These are phyloP conservation scores for Cladosporium sp. DNA, from an alignment of 2,329 filamentous ascomycete genomes.

Conservation along the genomic window DNA sequence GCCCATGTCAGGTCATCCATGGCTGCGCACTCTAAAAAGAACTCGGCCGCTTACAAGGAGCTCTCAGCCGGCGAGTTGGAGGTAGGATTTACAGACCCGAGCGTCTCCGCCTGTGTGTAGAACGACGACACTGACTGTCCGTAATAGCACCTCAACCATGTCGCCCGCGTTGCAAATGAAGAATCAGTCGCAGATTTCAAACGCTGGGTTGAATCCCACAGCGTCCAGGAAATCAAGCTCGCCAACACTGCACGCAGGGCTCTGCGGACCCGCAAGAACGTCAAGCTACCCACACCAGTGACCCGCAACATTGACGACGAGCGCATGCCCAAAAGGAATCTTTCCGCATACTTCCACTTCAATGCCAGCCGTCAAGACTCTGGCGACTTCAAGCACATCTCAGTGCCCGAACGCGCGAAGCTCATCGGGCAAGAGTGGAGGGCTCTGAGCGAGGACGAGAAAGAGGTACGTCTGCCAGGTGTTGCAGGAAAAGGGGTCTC, in stretches of 20 bases:
- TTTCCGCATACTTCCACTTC: slow-evolving; percentile 47
- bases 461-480: slow-evolving; percentile 43
- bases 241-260: slow-evolving; percentile 59
- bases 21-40: slow-evolving; percentile 40
- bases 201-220: slow-evolving; percentile 57
- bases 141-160: slow-evolving; percentile 54
- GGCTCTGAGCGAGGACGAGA: slow-evolving; percentile 46
- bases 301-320: slow-evolving; percentile 53
- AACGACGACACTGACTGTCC: slow-evolving; percentile 12
- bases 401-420: slow-evolving; percentile 40
- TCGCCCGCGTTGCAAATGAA: slow-evolving; percentile 49
- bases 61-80: slow-evolving; percentile 47
- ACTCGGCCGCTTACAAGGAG: slow-evolving; percentile 48
- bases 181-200: slow-evolving; percentile 48
- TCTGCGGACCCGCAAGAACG: slow-evolving; percentile 32
- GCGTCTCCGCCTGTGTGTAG: not conserved
- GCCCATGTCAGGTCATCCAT: not conserved
- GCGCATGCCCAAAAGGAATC: slow-evolving; percentile 50
- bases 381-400: slow-evolving; percentile 54
- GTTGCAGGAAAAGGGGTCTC: not conserved
- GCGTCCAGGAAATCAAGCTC: slow-evolving; percentile 56
- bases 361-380: slow-evolving; percentile 44
- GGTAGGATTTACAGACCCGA: slow-evolving; percentile 34
- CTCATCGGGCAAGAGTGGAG: slow-evolving; percentile 52
- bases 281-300: slow-evolving; percentile 5